A percentile compares a stretch with the other conserved stretches of the same genome.
These are phyloP conservation scores for Penicillium silybi DNA, from an alignment of 495 filamentous ascomycete genomes.

Conservation along the genomic window DNA sequence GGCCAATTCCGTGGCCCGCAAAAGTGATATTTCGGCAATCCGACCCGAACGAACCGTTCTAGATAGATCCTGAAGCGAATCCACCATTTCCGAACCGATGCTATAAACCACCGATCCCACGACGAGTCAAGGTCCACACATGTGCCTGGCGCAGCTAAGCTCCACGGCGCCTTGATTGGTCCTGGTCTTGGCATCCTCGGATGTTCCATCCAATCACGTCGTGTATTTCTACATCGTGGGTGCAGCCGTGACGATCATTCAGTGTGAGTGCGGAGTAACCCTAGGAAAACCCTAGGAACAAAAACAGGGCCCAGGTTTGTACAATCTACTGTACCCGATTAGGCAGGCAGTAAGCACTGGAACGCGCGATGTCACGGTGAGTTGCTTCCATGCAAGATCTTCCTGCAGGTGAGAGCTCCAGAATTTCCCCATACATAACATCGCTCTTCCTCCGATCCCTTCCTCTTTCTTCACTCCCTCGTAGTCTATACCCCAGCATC, in stretches of 20 bases:
- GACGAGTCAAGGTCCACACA: background rate
- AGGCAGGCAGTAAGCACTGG: background rate
- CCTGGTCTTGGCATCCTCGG: background rate
- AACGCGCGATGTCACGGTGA: background rate
- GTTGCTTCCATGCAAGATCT: background rate
- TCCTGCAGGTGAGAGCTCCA: background rate
- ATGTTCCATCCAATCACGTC: background rate
- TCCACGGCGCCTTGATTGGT: background rate
- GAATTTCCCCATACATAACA: background rate
- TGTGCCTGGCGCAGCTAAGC: background rate
- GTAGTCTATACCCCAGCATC: background rate
- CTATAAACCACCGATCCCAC: background rate
- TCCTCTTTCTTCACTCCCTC: background rate
- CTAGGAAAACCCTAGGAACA: background rate
- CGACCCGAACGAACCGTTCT: background rate
- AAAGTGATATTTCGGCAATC: background rate
- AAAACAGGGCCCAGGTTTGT: background rate
- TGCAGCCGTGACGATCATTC: constrained; percentile 3
- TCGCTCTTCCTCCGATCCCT: background rate
- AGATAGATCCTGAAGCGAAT: background rate
- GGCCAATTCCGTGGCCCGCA: background rate
- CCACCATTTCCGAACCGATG: background rate
- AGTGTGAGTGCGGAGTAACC: background rate
- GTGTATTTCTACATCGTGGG: background rate
- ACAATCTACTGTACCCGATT: background rate